phyloP scores from a whole-genome alignment of 176 grass and related monocot species.

The Chloris gayana region DNA sequence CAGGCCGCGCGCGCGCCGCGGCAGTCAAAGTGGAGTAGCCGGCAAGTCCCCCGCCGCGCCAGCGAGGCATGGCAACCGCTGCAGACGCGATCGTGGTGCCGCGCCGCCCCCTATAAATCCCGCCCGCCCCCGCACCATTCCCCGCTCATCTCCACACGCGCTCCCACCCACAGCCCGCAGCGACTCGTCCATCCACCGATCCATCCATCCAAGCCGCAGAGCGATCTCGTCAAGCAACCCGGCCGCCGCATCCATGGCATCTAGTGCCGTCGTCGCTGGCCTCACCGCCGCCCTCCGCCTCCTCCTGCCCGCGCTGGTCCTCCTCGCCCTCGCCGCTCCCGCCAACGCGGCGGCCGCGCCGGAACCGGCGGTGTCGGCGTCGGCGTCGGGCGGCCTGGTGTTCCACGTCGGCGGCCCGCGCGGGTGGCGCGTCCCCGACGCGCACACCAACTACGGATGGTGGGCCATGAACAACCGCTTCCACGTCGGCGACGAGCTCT shows the following conservation, averaged over 20 bases:
- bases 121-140: not conserved
- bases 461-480: slow-evolving; percentile 79
- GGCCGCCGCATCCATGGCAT: slow-evolving; percentile 30
- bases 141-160: no score
- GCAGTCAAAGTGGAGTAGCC: not conserved
- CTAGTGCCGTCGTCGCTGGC: no score
- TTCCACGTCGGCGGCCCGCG: slow-evolving; percentile 73
- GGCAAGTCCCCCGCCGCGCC: not conserved
- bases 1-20: not conserved
- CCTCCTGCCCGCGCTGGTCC: not conserved
- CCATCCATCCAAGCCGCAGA: not conserved
- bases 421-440: slow-evolving; percentile 61
- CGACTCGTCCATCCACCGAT: no score
- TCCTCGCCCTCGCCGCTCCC: slow-evolving; percentile 1
- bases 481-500: slow-evolving; percentile 66
- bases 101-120: not conserved
- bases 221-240: not conserved
- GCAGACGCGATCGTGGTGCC: not conserved
- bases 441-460: slow-evolving; percentile 58
- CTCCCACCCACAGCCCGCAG: no score
- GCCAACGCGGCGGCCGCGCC: not conserved
- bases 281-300: not conserved
- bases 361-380: not conserved
- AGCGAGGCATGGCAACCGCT: not conserved
- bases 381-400: not conserved